Percentiles rank a stretch among this genome's conserved stretches.
These are phyloP conservation scores for Pseudogymnoascus sp. DNA, from an alignment of 2,329 filamentous ascomycete species.

Conservation along the genomic window DNA sequence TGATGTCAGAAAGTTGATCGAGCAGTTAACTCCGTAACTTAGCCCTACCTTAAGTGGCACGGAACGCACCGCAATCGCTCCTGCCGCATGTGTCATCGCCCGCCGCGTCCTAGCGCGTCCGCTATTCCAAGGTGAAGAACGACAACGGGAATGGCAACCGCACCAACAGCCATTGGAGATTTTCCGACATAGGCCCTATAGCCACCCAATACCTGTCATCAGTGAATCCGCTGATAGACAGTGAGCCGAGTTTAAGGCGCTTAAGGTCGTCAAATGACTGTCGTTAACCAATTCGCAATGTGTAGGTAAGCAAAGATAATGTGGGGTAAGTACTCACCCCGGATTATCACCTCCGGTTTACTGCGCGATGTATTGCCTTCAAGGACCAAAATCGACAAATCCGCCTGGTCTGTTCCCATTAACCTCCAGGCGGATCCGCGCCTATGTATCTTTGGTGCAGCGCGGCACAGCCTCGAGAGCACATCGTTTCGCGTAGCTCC, in stretches of 20 bases:
- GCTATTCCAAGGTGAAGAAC: not conserved
- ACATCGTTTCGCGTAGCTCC: not conserved
- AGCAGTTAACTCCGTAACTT: not conserved
- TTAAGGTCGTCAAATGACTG: not conserved
- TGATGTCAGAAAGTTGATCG: not conserved
- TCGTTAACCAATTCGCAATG: not conserved
- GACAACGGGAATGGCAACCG: not conserved
- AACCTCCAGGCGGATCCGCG: not conserved
- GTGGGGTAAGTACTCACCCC: not conserved
- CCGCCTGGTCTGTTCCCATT: not conserved
- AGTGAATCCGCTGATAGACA: not conserved
- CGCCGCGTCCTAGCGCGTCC: not conserved
- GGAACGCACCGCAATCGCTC: not conserved
- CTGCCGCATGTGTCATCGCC: not conserved
- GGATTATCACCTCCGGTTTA: not conserved
- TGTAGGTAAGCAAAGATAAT: not conserved
- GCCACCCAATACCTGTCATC: not conserved
- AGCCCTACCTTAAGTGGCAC: not conserved
- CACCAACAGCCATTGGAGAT: not conserved
- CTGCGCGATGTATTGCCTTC: not conserved
- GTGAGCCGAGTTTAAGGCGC: not conserved
- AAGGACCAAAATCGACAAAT: not conserved
- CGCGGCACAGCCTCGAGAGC: not conserved
- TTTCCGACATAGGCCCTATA: not conserved
- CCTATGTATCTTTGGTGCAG: not conserved